Base-by-base conservation (phyloP, 805 yeast species). In the Myxozyma monticola region DNA sequence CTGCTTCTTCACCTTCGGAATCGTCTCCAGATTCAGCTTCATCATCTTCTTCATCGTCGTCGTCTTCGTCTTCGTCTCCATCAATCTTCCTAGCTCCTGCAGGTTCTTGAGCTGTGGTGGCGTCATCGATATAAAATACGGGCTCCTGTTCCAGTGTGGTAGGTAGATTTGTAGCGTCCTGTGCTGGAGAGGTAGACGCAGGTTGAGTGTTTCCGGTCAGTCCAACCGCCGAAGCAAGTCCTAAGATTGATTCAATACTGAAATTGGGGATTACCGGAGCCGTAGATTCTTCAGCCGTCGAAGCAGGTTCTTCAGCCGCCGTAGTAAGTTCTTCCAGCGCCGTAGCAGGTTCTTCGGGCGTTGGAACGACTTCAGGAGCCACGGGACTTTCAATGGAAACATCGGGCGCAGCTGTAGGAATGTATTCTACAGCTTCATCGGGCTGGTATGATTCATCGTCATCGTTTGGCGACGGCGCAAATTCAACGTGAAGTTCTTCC, bases 171-270 rank as follows among this genome's bases (percentile, higher is more conserved):
- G 40, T 18, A 2, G 24, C 10, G 14, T 26, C 20, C 18, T 18
- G 33, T 3, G 28, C 3, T n/a, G 49, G 33, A 6, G 42, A 42
- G 37, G 48, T 31, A 4, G 51, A 28, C 14, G 37, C 47, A 20
- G 51, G 35, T 9, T 35, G 42, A 14, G 28, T 21, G 41, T 22
- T 25, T 14, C 30, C 22, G 20, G 36, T 37, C 37, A 37, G 21
- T 6, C 45, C 45, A 12, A 43, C 30, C 7, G 51, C 33, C 51
- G 42, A 33, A 9, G 51, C 44, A 4, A 48, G 30, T n/a, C 51
- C 51, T 12, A 48, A 37, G n/a, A 48, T 38, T 17, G 51, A 48
- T 35, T 48, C 51, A 20, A 48, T 48, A 24, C 41, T 35, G n/a
- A n/a, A n/a, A n/a, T n/a, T n/a, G n/a, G n/a, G n/a, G n/a, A n/a